Percentiles rank a stretch among this genome's conserved stretches.
phyloP scores from a whole-genome alignment of 148 eudicot genomes.

The Rhododendron ovatum region DNA sequence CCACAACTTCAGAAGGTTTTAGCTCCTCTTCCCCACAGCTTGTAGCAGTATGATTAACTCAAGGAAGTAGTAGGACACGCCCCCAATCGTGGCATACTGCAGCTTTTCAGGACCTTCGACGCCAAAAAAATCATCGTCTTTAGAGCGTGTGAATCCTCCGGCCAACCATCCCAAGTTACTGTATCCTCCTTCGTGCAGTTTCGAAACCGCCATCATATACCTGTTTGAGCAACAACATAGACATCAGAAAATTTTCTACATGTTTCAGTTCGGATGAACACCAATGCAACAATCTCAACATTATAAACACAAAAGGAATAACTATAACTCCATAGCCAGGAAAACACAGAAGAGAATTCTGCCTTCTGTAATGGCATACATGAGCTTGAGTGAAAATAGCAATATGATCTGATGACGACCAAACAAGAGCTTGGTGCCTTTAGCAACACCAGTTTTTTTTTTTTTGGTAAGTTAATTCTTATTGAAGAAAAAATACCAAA shows the following conservation, averaged over 20 bases:
- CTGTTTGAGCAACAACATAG: too few species aligned
- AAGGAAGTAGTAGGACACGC: slow-evolving; percentile 4
- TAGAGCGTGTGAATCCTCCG: slow-evolving; percentile 68
- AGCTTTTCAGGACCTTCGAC: slow-evolving; percentile 81
- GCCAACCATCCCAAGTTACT: slow-evolving; percentile 79
- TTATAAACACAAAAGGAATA: too few species aligned
- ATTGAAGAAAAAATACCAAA: not conserved
- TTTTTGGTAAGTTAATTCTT: too few species aligned
- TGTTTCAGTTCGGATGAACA: not conserved
- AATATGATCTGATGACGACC: too few species aligned
- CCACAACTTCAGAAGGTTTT: not conserved
- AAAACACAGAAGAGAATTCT: too few species aligned
- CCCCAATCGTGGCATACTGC: slow-evolving; percentile 89
- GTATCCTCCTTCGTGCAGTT: slow-evolving; percentile 73
- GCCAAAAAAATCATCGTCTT: slow-evolving; percentile 49
- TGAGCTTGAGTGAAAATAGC: not conserved
- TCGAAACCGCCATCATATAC: slow-evolving; percentile 45
- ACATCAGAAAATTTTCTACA: too few species aligned
- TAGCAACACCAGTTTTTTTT: too few species aligned
- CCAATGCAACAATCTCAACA: too few species aligned
- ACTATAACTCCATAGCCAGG: not conserved
- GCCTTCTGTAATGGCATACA: too few species aligned
- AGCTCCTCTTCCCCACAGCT: too few species aligned
- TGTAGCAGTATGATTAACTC: too few species aligned
- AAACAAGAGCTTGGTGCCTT: too few species aligned